Conservation (phyloP, 352 stramenopile species). For the Pythium dissimile region DNA sequence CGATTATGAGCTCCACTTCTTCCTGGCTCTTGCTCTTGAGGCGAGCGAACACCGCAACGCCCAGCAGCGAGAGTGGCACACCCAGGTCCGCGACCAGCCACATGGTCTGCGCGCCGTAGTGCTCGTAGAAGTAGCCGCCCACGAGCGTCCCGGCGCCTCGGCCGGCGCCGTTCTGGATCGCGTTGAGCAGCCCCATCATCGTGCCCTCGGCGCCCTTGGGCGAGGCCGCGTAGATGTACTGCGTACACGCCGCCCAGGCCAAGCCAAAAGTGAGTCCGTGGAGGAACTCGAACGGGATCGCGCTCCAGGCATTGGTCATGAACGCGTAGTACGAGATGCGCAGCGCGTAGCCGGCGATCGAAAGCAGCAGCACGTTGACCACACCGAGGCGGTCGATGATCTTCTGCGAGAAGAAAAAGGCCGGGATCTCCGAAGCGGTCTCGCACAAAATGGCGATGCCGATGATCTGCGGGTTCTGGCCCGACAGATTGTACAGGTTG, state of each 20-base stretch:
- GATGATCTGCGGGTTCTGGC: slow-evolving; percentile 67
- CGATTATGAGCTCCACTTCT: slow-evolving; percentile 38
- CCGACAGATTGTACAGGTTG: slow-evolving; percentile 79
- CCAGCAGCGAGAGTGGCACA: slow-evolving; percentile 58
- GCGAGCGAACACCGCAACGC: slow-evolving; percentile 50
- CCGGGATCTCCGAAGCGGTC: slow-evolving; percentile 73
- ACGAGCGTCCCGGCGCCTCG: slow-evolving; percentile 66
- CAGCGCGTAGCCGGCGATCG: slow-evolving; percentile 61
- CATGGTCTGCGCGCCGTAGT: slow-evolving; percentile 60
- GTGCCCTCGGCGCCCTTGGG: slow-evolving; percentile 61
- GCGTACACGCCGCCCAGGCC: slow-evolving; percentile 66
- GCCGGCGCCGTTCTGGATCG: slow-evolving; percentile 67
- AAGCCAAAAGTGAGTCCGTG: slow-evolving; percentile 75
- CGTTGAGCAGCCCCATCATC: slow-evolving; percentile 76
- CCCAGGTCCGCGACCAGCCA: slow-evolving; percentile 65
- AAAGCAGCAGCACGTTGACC: slow-evolving; percentile 69
- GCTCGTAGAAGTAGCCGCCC: slow-evolving; percentile 74
- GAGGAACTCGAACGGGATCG: slow-evolving; percentile 79
- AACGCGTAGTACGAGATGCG: slow-evolving; percentile 70
- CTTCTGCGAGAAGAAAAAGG: slow-evolving; percentile 75
- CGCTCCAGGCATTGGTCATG: slow-evolving; percentile 77
- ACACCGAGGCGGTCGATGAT: slow-evolving; percentile 71
- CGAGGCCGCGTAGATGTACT: slow-evolving; percentile 70
- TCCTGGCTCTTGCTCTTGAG: slow-evolving; percentile 33
- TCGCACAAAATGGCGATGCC: slow-evolving; percentile 79